Conservation (phyloP, 257 asterid species). For the Paulownia fortunei region DNA sequence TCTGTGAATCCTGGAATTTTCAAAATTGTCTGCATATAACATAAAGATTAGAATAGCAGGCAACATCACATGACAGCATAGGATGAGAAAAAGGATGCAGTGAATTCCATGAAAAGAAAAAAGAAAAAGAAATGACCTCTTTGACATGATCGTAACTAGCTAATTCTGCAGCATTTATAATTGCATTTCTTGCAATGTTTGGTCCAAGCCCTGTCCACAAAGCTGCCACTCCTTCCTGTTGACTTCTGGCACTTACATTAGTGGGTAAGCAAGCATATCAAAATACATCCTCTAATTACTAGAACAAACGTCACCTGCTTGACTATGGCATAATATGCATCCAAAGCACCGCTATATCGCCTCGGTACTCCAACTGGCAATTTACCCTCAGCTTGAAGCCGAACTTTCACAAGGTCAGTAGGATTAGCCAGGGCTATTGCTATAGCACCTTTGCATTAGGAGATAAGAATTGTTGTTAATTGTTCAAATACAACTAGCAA, state of each 20-base stretch:
- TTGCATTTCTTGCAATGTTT: slow-evolving; percentile 88
- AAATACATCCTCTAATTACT: slow-evolving; percentile 22
- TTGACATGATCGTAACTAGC: slow-evolving; percentile 94
- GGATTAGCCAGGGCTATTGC: slow-evolving; percentile 97
- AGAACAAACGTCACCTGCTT: slow-evolving; percentile 63
- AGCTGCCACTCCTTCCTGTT: slow-evolving; percentile 94
- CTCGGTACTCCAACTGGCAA: slow-evolving; percentile 66
- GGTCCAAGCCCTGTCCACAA: slow-evolving; percentile 97
- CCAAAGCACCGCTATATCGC: slow-evolving; percentile 84
- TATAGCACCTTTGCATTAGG: slow-evolving; percentile 72
- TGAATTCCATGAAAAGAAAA: slow-evolving; percentile 18
- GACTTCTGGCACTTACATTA: slow-evolving; percentile 37
- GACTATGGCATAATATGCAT: slow-evolving; percentile 79
- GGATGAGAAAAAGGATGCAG: not conserved
- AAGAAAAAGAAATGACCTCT: slow-evolving; percentile 53
- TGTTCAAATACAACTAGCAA: slow-evolving; percentile 25
- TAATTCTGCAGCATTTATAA: slow-evolving; percentile 92
- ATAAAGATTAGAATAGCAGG: slow-evolving; percentile 38
- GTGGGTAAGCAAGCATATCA: slow-evolving; percentile 32
- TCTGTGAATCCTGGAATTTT: slow-evolving; percentile 82
- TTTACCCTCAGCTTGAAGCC: slow-evolving; percentile 96
- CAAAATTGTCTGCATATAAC: slow-evolving; percentile 67
- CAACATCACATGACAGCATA: slow-evolving; percentile 20
- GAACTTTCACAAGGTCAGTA: slow-evolving; percentile 94
- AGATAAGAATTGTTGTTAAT: slow-evolving; percentile 16